phyloP scores from a whole-genome alignment of 2,329 filamentous ascomycete genomes.

The Cladosporium sp. region DNA sequence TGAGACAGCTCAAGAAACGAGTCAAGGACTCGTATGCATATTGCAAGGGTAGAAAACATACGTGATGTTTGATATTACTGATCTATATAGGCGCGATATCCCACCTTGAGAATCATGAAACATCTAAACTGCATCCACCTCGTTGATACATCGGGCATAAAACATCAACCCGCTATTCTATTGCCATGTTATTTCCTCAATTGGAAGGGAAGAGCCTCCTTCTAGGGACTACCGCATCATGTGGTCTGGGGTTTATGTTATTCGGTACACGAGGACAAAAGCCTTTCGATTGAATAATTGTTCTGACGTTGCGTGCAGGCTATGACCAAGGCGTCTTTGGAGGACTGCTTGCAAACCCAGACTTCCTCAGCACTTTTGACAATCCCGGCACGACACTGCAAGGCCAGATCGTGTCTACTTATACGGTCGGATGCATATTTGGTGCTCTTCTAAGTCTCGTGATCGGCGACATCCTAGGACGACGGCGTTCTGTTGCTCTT shows the following conservation, averaged over 20 bases:
- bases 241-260: conserved; percentile 13
- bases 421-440: conserved; percentile 48
- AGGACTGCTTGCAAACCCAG: conserved; percentile 15
- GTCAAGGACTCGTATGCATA: background rate
- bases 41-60: background rate
- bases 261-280: background rate
- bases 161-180: background rate
- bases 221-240: background rate
- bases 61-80: background rate
- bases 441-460: conserved; percentile 38
- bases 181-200: background rate
- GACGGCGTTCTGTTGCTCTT: background rate
- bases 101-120: background rate
- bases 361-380: conserved; percentile 16
- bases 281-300: no score
- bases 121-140: no score
- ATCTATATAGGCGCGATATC: background rate
- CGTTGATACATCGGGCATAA: no score
- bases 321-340: conserved; percentile 22
- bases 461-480: conserved; percentile 40
- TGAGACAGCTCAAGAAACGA: no score
- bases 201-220: conserved; percentile 7
- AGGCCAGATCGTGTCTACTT: conserved; percentile 37
- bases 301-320: background rate
- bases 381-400: conserved; percentile 14